These are phyloP conservation scores for Fusarium sublunatum DNA, from an alignment of 2,329 filamentous ascomycete species.

Conservation along the genomic window DNA sequence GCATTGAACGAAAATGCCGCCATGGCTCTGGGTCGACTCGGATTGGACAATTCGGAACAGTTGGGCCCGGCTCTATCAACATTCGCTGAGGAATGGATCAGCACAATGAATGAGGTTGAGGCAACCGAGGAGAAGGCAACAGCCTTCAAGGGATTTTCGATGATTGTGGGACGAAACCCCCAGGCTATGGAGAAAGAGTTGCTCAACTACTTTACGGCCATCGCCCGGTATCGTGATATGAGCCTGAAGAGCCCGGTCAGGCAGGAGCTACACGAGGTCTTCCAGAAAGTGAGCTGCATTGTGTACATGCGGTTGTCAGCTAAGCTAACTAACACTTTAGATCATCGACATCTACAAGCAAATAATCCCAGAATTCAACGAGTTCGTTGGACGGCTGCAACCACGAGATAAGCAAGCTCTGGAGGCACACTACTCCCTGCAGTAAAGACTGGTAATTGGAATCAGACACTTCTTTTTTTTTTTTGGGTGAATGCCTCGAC, in stretches of 20 bases:
- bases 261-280: conserved; percentile 75
- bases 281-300: conserved; percentile 74
- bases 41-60: conserved; percentile 79
- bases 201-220: conserved; percentile 82
- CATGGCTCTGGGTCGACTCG: conserved; percentile 89
- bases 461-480: background rate
- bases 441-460: conserved; percentile 12
- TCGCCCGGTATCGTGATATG: conserved; percentile 80
- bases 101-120: conserved; percentile 83
- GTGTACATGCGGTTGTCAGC: background rate
- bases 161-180: conserved; percentile 86
- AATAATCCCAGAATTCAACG: conserved; percentile 68
- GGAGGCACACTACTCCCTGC: conserved; percentile 60
- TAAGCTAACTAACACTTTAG: conserved; percentile 47
- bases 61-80: conserved; percentile 82
- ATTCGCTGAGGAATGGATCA: conserved; percentile 85
- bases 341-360: conserved; percentile 66
- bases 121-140: conserved; percentile 94
- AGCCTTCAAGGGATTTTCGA: conserved; percentile 89
- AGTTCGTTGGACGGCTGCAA: conserved; percentile 64
- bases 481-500: conserved; percentile 18
- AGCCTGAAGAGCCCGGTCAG: conserved; percentile 69
- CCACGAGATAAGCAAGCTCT: conserved; percentile 63
- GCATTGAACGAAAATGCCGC: conserved; percentile 94
- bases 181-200: conserved; percentile 91